These are phyloP conservation scores for Darksidea phi DNA, from an alignment of 495 filamentous ascomycete genomes.

Conservation along the genomic window DNA sequence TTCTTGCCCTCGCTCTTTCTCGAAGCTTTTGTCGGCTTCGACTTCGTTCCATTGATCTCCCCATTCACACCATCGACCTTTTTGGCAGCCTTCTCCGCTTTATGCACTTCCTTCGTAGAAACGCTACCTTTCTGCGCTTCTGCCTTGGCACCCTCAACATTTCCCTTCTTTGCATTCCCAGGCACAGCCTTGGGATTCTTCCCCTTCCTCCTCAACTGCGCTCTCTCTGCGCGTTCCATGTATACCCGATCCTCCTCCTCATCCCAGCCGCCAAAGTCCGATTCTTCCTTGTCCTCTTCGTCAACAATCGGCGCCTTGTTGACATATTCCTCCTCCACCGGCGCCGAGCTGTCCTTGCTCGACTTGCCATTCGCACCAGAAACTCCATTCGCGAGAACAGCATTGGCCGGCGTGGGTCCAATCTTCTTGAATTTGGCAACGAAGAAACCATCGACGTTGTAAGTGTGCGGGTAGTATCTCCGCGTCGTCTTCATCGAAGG, in stretches of 20 bases:
- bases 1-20: slow-evolving; percentile 17
- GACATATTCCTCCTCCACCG: slow-evolving; percentile 32
- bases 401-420: slow-evolving; percentile 63
- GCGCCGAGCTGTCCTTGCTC: slow-evolving; percentile 28
- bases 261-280: slow-evolving; percentile 64
- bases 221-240: slow-evolving; percentile 59
- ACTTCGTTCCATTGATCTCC: slow-evolving; percentile 9
- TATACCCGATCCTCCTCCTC: slow-evolving; percentile 60
- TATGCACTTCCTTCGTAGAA: not conserved
- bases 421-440: slow-evolving; percentile 96
- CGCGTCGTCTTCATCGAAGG: slow-evolving; percentile 79
- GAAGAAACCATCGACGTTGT: slow-evolving; percentile 98
- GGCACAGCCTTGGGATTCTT: slow-evolving; percentile 57
- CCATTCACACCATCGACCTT: slow-evolving; percentile 11
- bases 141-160: slow-evolving; percentile 7
- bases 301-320: slow-evolving; percentile 54
- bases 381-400: slow-evolving; percentile 47
- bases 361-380: slow-evolving; percentile 27
- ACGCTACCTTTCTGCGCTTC: too few relatives aligned
- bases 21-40: slow-evolving; percentile 1
- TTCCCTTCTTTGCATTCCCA: slow-evolving; percentile 38
- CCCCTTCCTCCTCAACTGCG: slow-evolving; percentile 62
- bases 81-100: slow-evolving; percentile 7
- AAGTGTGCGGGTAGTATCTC: slow-evolving; percentile 89
- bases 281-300: slow-evolving; percentile 48